These are phyloP conservation scores for Solanum chacoense DNA, from an alignment of 305 asterid genomes.

Conservation along the genomic window DNA sequence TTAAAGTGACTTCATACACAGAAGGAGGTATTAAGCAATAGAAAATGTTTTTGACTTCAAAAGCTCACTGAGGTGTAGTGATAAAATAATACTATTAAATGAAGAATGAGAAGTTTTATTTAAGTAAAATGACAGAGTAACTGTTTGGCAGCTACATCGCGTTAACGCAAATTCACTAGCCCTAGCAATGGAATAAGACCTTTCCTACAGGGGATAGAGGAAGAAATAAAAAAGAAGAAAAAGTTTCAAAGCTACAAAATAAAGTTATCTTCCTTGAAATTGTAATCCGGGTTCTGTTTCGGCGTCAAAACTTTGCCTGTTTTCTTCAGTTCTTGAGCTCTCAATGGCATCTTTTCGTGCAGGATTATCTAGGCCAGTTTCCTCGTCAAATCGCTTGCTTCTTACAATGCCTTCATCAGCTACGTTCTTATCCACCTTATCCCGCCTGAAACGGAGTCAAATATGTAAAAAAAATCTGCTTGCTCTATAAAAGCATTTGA, in stretches of 20 bases:
- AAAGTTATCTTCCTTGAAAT: background rate
- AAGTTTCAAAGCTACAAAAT: background rate
- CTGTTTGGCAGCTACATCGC: background rate
- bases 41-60: background rate
- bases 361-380: conserved; percentile 6
- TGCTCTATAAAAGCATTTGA: background rate
- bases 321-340: conserved; percentile 6
- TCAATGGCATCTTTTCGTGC: conserved; percentile 6
- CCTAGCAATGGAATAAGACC: background rate
- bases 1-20: background rate
- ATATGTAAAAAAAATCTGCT: background rate
- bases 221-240: too few species aligned
- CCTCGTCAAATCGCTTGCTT: conserved; percentile 44
- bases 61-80: background rate
- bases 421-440: conserved; percentile 25
- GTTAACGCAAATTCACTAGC: background rate
- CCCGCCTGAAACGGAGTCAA: conserved; percentile 41
- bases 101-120: background rate
- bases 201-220: background rate
- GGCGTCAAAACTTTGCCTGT: conserved; percentile 1
- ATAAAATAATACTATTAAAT: background rate
- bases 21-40: background rate
- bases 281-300: background rate
- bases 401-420: conserved; percentile 34
- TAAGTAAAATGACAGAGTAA: background rate